phyloP scores from a whole-genome alignment of 257 asterid genomes.

The Cruciata laevipes region DNA sequence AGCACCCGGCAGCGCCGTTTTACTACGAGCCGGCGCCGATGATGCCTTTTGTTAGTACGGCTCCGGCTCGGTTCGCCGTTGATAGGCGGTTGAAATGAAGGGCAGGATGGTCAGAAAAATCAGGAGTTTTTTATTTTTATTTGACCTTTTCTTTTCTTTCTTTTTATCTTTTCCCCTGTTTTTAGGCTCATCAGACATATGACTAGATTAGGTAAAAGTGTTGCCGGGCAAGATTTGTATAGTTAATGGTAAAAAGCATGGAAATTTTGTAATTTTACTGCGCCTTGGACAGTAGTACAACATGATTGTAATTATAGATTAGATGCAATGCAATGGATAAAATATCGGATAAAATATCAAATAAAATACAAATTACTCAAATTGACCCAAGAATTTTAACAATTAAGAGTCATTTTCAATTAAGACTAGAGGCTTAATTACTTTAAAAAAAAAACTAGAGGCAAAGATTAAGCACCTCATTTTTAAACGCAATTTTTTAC shows the following conservation, averaged over 20 bases:
- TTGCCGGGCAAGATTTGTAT: not conserved
- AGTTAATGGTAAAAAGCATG: not conserved
- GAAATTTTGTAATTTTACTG: not conserved
- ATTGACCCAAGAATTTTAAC: no score
- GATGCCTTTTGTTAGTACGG: constrained; percentile 42
- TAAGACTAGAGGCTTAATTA: no score
- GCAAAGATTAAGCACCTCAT: no score
- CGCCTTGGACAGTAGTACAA: not conserved
- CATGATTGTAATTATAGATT: not conserved
- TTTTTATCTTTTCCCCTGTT: not conserved
- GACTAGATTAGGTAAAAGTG: not conserved
- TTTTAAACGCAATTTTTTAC: no score
- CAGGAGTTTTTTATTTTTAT: not conserved
- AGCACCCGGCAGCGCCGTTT: constrained; percentile 29
- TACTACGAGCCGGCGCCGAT: constrained; percentile 25
- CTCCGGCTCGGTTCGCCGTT: constrained; percentile 21
- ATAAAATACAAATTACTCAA: no score
- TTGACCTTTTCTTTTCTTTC: not conserved
- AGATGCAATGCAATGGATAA: not conserved
- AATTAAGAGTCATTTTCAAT: no score
- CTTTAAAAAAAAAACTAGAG: no score
- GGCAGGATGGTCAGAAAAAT: not conserved
- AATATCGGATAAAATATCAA: not conserved
- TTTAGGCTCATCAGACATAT: not conserved
- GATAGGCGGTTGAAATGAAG: constrained; percentile 29